Evolutionary conservation across 495 filamentous ascomycete genomes (phyloP).

Genomic region (Penicillium roqueforti): DNA sequence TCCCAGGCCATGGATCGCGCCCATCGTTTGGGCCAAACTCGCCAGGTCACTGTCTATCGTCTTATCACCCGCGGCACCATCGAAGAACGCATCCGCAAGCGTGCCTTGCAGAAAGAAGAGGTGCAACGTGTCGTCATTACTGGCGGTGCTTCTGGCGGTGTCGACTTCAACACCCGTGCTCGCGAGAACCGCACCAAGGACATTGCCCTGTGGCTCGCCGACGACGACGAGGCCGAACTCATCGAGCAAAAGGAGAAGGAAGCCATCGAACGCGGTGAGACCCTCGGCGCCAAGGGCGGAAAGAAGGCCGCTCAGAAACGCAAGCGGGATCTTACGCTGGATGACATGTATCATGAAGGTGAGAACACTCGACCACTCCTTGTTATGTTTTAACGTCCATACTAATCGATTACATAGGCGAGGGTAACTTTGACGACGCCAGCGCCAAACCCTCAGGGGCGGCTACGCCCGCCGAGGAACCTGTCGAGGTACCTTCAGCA

Average conservation of each 20-base stretch:
- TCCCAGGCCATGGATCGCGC: slow-evolving; percentile 98
- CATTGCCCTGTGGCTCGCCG: slow-evolving; percentile 94
- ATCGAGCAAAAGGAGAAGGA: slow-evolving; percentile 88
- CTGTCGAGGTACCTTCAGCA: slow-evolving; percentile 38
- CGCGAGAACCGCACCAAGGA: slow-evolving; percentile 92
- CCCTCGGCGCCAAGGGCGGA: slow-evolving; percentile 49
- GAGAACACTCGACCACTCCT: slow-evolving; percentile 10
- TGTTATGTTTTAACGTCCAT: background rate
- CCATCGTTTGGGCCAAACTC: slow-evolving; percentile 94
- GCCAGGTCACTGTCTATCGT: slow-evolving; percentile 94
- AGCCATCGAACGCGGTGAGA: slow-evolving; percentile 55
- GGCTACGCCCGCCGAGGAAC: slow-evolving; percentile 70
- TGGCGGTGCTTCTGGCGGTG: slow-evolving; percentile 73
- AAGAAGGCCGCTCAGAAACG: slow-evolving; percentile 55
- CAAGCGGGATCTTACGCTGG: slow-evolving; percentile 77
- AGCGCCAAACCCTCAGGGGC: slow-evolving; percentile 76
- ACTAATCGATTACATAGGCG: slow-evolving; percentile 54
- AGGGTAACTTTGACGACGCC: slow-evolving; percentile 87
- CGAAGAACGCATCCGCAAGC: slow-evolving; percentile 97
- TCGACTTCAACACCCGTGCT: slow-evolving; percentile 89
- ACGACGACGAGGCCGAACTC: slow-evolving; percentile 88
- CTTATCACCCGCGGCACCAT: slow-evolving; percentile 97
- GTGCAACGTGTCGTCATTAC: slow-evolving; percentile 98
- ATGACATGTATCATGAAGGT: slow-evolving; percentile 99
- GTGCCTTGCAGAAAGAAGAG: slow-evolving; percentile 96